Conservation (phyloP, 2,329 filamentous ascomycete species). For the Fusarium robinianum region DNA sequence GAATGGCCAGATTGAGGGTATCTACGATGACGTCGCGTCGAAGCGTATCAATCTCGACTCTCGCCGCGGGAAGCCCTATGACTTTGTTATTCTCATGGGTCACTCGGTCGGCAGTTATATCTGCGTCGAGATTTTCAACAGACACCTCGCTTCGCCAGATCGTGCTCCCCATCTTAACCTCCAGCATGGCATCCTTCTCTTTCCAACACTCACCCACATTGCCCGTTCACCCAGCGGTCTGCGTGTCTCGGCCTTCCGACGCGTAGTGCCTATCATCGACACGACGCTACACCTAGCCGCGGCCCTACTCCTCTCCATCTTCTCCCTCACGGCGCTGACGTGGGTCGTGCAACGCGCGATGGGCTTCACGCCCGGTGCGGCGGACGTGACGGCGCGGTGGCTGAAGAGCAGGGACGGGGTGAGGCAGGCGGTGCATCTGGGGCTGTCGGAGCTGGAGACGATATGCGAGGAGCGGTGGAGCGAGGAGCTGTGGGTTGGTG, state of each 20-base stretch:
- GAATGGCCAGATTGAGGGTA: slow-evolving; percentile 56
- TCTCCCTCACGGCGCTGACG: slow-evolving; percentile 46
- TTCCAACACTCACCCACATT: slow-evolving; percentile 76
- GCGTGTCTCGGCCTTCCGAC: slow-evolving; percentile 46
- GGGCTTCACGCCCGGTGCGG: slow-evolving; percentile 54
- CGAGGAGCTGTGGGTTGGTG: slow-evolving; percentile 60
- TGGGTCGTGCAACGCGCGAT: slow-evolving; percentile 51
- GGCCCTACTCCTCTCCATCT: slow-evolving; percentile 48
- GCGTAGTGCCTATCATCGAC: slow-evolving; percentile 49
- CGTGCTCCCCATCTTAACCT: slow-evolving; percentile 48
- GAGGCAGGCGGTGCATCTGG: slow-evolving; percentile 63
- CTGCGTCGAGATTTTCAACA: slow-evolving; percentile 67
- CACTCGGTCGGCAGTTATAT: slow-evolving; percentile 79
- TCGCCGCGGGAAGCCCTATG: slow-evolving; percentile 48
- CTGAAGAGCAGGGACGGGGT: slow-evolving; percentile 61
- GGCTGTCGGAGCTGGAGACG: slow-evolving; percentile 61
- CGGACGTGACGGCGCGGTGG: slow-evolving; percentile 56
- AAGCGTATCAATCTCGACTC: slow-evolving; percentile 36
- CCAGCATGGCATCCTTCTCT: slow-evolving; percentile 65
- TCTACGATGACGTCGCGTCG: slow-evolving; percentile 46
- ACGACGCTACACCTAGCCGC: slow-evolving; percentile 46
- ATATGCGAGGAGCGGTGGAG: slow-evolving; percentile 65
- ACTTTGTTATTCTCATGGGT: slow-evolving; percentile 68
- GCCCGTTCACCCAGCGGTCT: slow-evolving; percentile 63
- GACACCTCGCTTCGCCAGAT: slow-evolving; percentile 50